Evolutionary conservation across 2,329 filamentous ascomycete species (phyloP).

Genomic region (Onygenales sp.): DNA sequence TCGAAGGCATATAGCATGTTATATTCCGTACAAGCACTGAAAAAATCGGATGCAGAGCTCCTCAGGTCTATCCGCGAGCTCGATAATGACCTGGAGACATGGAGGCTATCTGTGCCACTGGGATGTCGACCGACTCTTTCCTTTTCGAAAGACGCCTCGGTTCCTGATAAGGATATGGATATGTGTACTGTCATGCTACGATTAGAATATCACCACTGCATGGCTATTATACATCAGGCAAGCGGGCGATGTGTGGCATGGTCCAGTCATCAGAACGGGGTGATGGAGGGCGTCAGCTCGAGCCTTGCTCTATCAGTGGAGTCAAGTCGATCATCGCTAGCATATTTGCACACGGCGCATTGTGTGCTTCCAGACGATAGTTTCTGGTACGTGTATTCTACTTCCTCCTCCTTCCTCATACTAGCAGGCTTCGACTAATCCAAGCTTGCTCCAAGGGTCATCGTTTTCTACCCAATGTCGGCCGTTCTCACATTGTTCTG

Average conservation of each 20-base stretch:
- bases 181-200: conserved; percentile 42
- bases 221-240: conserved; percentile 47
- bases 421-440: not conserved
- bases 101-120: conserved; percentile 41
- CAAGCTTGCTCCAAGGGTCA: conserved; percentile 30
- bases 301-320: conserved; percentile 46
- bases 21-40: conserved; percentile 40
- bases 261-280: conserved; percentile 21
- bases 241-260: conserved; percentile 43
- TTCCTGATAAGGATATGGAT: not conserved
- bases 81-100: conserved; percentile 47
- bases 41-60: conserved; percentile 46
- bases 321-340: conserved; percentile 46
- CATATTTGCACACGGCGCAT: conserved; percentile 38
- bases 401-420: not conserved
- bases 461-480: conserved; percentile 49
- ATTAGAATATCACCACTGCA: conserved; percentile 47
- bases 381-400: conserved; percentile 37
- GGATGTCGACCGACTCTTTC: conserved; percentile 38
- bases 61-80: conserved; percentile 47
- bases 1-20: conserved; percentile 40
- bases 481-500: conserved; percentile 47
- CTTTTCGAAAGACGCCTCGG: not conserved
- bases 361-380: conserved; percentile 36
- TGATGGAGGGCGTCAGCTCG: conserved; percentile 41